These are phyloP conservation scores for Dactylellina drechsleri DNA, from an alignment of 2,329 filamentous ascomycete species.

Conservation along the genomic window DNA sequence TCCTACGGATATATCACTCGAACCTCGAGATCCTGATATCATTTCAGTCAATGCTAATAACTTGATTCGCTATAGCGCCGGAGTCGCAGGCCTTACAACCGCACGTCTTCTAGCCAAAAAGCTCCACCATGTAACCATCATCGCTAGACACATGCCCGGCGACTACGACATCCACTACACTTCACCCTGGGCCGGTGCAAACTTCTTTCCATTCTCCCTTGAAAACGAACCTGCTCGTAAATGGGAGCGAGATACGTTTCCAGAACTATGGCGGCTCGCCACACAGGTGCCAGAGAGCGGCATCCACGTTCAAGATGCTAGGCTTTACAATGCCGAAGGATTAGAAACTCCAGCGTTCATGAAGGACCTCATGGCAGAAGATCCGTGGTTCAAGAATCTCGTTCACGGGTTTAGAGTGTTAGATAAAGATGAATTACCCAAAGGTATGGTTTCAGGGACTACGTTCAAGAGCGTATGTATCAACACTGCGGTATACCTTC, in stretches of 20 bases:
- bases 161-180: conserved; percentile 93
- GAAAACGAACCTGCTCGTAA: conserved; percentile 30
- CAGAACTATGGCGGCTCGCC: conserved; percentile 70
- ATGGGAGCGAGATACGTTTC: conserved; percentile 66
- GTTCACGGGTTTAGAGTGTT: conserved; percentile 68
- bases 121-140: conserved; percentile 72
- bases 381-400: conserved; percentile 78
- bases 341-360: conserved; percentile 65
- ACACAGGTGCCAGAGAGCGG: conserved; percentile 78
- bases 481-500: conserved; percentile 86
- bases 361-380: conserved; percentile 72
- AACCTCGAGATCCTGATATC: background rate
- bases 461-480: conserved; percentile 88
- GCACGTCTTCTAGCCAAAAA: conserved; percentile 71
- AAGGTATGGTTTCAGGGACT: conserved; percentile 76
- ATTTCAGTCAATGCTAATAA: conserved; percentile 1
- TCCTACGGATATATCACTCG: background rate
- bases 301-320: conserved; percentile 77
- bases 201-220: conserved; percentile 68
- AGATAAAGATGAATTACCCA: conserved; percentile 60
- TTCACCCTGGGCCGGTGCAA: conserved; percentile 88
- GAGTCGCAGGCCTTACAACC: conserved; percentile 74
- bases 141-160: conserved; percentile 90
- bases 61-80: conserved; percentile 65
- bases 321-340: conserved; percentile 18